phyloP scores from a whole-genome alignment of 2,329 filamentous ascomycete species.

The Colletotrichum musae region DNA sequence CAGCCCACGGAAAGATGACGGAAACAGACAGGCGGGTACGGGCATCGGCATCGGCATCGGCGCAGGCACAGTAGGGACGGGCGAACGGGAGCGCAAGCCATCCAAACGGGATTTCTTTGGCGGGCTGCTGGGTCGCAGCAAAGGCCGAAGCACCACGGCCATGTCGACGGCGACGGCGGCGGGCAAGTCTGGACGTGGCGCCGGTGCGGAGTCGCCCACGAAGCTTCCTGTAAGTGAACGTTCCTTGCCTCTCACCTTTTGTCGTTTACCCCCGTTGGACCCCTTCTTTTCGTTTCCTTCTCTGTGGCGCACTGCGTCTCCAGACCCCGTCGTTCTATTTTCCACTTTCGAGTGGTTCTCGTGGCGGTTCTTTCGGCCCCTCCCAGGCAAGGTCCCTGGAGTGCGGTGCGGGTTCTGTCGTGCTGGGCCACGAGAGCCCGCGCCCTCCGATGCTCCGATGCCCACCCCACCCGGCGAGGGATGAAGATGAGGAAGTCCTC shows the following conservation, averaged over 20 bases:
- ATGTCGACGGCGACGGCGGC: slow-evolving; percentile 23
- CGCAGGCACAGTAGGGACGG: slow-evolving; percentile 21
- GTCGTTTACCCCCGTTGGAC: neutral
- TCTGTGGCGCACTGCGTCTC: neutral
- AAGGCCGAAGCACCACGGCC: slow-evolving; percentile 33
- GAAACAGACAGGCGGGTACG: neutral
- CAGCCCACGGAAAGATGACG: slow-evolving; percentile 19
- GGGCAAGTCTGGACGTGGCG: slow-evolving; percentile 22
- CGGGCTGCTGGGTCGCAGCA: slow-evolving; percentile 47
- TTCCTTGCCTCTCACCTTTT: neutral
- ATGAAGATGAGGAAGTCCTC: slow-evolving; percentile 30
- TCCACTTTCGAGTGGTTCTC: slow-evolving; percentile 20
- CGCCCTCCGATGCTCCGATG: slow-evolving; percentile 14
- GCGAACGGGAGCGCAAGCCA: slow-evolving; percentile 43
- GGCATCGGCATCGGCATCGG: slow-evolving; percentile 7
- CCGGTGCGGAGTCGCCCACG: slow-evolving; percentile 36
- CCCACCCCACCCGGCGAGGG: neutral
- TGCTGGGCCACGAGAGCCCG: slow-evolving; percentile 10
- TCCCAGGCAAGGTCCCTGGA: slow-evolving; percentile 23
- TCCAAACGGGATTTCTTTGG: slow-evolving; percentile 52
- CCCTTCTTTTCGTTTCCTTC: neutral
- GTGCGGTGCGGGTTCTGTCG: neutral
- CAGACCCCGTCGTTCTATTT: slow-evolving; percentile 21
- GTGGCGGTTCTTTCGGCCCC: neutral
- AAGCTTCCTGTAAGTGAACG: slow-evolving; percentile 35